Conservation (phyloP, 345 rosid species). For the Corchorus capsularis region DNA sequence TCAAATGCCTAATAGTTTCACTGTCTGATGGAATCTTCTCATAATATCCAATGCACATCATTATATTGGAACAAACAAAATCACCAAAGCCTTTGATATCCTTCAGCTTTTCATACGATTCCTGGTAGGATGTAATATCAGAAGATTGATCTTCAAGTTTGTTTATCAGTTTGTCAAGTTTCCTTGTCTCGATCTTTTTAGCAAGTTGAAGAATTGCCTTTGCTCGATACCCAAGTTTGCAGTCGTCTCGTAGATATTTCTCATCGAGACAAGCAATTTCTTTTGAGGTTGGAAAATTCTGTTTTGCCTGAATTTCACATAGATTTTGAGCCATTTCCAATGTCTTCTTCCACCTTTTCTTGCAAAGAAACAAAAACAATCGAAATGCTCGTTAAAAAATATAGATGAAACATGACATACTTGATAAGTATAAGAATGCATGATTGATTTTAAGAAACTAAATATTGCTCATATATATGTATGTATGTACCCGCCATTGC, state of each 20-base stretch:
- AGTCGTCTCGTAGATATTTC: slow-evolving; percentile 20
- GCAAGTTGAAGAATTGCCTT: slow-evolving; percentile 31
- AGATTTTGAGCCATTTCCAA: slow-evolving; percentile 48
- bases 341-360: slow-evolving; percentile 42
- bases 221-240: slow-evolving; percentile 56
- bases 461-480: too few relatives aligned
- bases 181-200: slow-evolving; percentile 25
- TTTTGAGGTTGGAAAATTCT: slow-evolving; percentile 46
- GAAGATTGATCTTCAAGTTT: slow-evolving; percentile 15
- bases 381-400: too few relatives aligned
- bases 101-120: slow-evolving; percentile 2
- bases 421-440: too few relatives aligned
- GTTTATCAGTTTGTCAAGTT: slow-evolving; percentile 21
- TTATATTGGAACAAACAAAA: slow-evolving; percentile 39
- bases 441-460: too few relatives aligned
- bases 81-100: slow-evolving; percentile 45
- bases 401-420: too few relatives aligned
- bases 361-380: too few relatives aligned
- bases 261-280: slow-evolving; percentile 38
- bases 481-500: slow-evolving; percentile 34
- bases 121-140: background rate
- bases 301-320: slow-evolving; percentile 33
- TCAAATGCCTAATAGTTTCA: slow-evolving; percentile 46
- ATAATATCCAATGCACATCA: slow-evolving; percentile 56
- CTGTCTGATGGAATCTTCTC: slow-evolving; percentile 44